Evolutionary conservation across 2,329 filamentous ascomycete species (phyloP).

Genomic region (Cercospora brassicicola): DNA sequence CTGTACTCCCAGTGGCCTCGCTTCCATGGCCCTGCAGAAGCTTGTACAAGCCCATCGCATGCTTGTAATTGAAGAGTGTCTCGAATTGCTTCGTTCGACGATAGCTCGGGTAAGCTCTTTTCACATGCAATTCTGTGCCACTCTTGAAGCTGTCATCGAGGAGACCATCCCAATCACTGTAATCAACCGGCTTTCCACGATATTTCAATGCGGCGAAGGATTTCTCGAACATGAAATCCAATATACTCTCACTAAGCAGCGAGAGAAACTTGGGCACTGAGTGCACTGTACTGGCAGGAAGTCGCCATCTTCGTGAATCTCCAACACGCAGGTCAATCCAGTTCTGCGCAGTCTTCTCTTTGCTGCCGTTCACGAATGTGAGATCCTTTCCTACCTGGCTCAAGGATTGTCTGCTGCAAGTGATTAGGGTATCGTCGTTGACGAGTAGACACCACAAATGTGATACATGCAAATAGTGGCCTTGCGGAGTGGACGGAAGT

Average conservation of each 20-base stretch:
- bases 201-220: constrained; percentile 7
- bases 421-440: constrained; percentile 19
- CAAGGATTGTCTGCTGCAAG: constrained; percentile 17
- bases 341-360: background rate
- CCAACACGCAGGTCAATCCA: constrained; percentile 6
- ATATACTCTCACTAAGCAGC: constrained; percentile 12
- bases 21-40: background rate
- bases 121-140: background rate
- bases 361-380: background rate
- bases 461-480: constrained; percentile 16
- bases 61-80: background rate
- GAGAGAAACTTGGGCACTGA: constrained; percentile 9
- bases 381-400: constrained; percentile 3
- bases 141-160: background rate
- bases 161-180: background rate
- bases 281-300: background rate
- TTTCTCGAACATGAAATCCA: background rate
- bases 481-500: constrained; percentile 4
- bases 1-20: background rate
- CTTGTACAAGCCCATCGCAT: background rate
- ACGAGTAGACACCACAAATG: constrained; percentile 20
- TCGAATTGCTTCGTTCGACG: background rate
- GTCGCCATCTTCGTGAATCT: constrained; percentile 5
- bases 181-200: background rate
- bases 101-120: background rate